These are phyloP conservation scores for Colletotrichum navitas DNA, from an alignment of 2,329 filamentous ascomycete species.

Conservation along the genomic window DNA sequence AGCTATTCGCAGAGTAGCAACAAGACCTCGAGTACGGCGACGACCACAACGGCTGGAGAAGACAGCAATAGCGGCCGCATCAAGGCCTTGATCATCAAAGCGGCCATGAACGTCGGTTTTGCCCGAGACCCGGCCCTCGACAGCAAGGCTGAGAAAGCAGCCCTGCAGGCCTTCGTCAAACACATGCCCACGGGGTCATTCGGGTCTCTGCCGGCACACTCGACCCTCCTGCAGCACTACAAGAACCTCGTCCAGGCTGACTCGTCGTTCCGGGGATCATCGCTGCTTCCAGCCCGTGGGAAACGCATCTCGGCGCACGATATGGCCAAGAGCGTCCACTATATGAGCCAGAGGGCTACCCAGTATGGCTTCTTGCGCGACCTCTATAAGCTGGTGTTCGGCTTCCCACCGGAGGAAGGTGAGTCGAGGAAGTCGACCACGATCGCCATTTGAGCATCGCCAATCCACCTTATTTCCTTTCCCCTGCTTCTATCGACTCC, in stretches of 20 bases:
- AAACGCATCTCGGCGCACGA: slow-evolving; percentile 78
- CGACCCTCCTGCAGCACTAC: slow-evolving; percentile 80
- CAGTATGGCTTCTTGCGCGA: slow-evolving; percentile 86
- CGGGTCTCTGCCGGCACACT: slow-evolving; percentile 78
- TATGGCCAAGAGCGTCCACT: slow-evolving; percentile 81
- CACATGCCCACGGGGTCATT: slow-evolving; percentile 82
- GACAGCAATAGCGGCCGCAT: slow-evolving; percentile 83
- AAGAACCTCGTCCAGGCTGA: slow-evolving; percentile 84
- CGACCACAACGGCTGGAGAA: slow-evolving; percentile 75
- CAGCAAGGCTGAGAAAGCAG: slow-evolving; percentile 60
- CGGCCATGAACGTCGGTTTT: slow-evolving; percentile 88
- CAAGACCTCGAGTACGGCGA: slow-evolving; percentile 78
- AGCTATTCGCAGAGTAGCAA: slow-evolving; percentile 80
- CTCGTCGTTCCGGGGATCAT: slow-evolving; percentile 70
- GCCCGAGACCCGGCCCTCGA: slow-evolving; percentile 67
- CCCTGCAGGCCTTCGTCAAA: slow-evolving; percentile 82
- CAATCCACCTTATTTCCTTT: too few relatives aligned
- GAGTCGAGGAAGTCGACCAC: slow-evolving; percentile 74
- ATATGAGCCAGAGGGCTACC: slow-evolving; percentile 76
- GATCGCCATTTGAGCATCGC: slow-evolving; percentile 64
- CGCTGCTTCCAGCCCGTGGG: slow-evolving; percentile 66
- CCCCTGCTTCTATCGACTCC: neutral
- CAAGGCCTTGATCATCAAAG: slow-evolving; percentile 84
- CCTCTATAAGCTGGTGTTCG: slow-evolving; percentile 86
- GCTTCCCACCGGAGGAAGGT: slow-evolving; percentile 84